These are phyloP conservation scores for Astraeus odoratus DNA, from an alignment of 768 basidiomycete genomes.

Conservation along the genomic window DNA sequence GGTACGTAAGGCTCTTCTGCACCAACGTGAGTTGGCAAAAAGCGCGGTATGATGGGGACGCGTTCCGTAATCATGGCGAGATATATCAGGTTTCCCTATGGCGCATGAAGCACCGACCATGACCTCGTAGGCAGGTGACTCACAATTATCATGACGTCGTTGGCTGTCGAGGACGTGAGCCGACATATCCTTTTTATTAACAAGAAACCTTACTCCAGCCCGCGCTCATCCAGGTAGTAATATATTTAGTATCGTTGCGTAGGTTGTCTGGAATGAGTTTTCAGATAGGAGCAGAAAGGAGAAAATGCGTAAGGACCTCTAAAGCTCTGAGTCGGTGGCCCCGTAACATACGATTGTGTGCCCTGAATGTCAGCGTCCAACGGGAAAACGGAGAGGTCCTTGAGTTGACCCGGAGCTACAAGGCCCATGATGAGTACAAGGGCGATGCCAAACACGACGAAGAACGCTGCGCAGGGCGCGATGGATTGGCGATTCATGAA, in stretches of 20 bases:
- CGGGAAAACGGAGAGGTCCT: neutral
- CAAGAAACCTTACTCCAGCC: constrained; percentile 58
- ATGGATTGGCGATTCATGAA: no score
- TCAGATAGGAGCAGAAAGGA: no score
- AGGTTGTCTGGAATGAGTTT: constrained; percentile 52
- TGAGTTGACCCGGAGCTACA: neutral
- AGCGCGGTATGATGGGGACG: constrained; percentile 51
- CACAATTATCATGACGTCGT: constrained; percentile 73
- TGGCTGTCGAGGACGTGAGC: constrained; percentile 36
- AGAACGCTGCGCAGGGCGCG: constrained; percentile 16
- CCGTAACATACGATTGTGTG: constrained; percentile 23
- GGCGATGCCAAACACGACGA: constrained; percentile 20
- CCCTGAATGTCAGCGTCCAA: neutral
- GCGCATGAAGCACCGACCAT: constrained; percentile 18
- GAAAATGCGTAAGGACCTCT: constrained; percentile 33
- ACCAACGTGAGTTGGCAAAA: constrained; percentile 49
- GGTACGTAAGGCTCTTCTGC: no score
- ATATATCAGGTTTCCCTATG: constrained; percentile 52
- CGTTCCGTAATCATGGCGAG: constrained; percentile 52
- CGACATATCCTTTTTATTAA: no score
- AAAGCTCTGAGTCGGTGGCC: constrained; percentile 51
- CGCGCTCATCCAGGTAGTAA: constrained; percentile 70
- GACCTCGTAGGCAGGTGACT: constrained; percentile 6
- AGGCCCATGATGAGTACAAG: constrained; percentile 5
- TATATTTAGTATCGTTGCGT: constrained; percentile 53